phyloP scores from a whole-genome alignment of 805 yeast genomes.

The Cyberlindnera nakhonratchasimensis region DNA sequence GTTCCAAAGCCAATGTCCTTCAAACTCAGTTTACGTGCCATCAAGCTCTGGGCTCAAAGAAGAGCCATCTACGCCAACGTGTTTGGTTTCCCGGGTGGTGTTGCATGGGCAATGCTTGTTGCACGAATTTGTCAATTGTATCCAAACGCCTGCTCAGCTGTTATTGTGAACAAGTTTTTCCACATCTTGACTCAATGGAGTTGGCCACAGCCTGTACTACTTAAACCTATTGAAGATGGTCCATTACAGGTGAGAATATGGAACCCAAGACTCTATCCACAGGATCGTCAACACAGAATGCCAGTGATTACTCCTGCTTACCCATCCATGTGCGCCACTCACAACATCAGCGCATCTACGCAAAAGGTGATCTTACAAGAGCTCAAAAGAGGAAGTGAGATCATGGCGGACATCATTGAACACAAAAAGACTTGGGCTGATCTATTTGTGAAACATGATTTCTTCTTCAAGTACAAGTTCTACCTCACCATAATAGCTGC shows the following conservation, averaged over 20 bases:
- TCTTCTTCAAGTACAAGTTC: slow-evolving; percentile 80
- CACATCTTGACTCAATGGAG: slow-evolving; percentile 84
- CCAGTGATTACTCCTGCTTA: slow-evolving; percentile 98
- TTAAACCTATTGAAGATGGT: slow-evolving; percentile 94
- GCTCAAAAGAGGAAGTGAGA: slow-evolving; percentile 67
- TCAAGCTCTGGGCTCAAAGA: slow-evolving; percentile 95
- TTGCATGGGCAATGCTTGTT: slow-evolving; percentile 99
- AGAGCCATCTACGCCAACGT: slow-evolving; percentile 93
- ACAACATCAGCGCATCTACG: slow-evolving; percentile 87
- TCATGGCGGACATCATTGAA: slow-evolving; percentile 62
- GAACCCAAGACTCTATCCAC: slow-evolving; percentile 91
- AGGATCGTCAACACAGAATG: slow-evolving; percentile 89
- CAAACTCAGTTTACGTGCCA: slow-evolving; percentile 87
- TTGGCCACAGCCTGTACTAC: slow-evolving; percentile 97
- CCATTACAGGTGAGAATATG: slow-evolving; percentile 94
- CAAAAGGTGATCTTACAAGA: slow-evolving; percentile 79
- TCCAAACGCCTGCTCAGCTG: slow-evolving; percentile 94
- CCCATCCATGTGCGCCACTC: slow-evolving; percentile 99
- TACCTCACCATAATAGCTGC: slow-evolving; percentile 80
- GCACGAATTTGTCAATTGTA: slow-evolving; percentile 95
- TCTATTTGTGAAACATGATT: slow-evolving; percentile 73
- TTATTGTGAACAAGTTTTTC: slow-evolving; percentile 86
- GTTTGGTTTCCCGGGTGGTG: slow-evolving; percentile 98
- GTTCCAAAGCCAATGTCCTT: slow-evolving; percentile 94
- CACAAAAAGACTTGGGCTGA: slow-evolving; percentile 73